Percentiles rank a stretch among this genome's conserved stretches.
Conservation (phyloP, 805 yeast genomes). For the Barnettozyma sucrosica region DNA sequence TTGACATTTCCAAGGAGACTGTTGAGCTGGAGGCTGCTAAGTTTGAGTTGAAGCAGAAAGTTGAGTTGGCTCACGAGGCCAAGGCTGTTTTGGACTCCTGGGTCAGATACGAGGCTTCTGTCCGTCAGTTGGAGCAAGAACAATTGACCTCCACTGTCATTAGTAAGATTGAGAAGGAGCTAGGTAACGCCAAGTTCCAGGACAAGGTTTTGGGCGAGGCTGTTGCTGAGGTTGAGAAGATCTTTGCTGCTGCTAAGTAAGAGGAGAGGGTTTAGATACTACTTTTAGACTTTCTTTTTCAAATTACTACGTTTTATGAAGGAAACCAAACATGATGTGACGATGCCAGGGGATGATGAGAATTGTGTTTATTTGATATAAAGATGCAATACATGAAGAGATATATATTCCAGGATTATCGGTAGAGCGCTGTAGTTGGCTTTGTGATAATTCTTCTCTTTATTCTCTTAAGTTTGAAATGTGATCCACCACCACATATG, state of each 20-base stretch:
- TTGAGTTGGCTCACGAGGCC: conserved; percentile 84
- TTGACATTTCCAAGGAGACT: conserved; percentile 93
- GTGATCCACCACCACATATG: too few relatives aligned
- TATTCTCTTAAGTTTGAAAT: too few relatives aligned
- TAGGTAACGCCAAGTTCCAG: conserved; percentile 87
- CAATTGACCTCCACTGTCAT: conserved; percentile 84
- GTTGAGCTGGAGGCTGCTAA: conserved; percentile 92
- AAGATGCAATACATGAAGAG: not conserved
- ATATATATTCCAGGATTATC: not conserved
- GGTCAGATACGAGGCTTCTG: conserved; percentile 97
- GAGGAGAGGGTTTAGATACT: not conserved
- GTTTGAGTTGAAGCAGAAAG: conserved; percentile 88
- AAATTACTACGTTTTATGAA: not conserved
- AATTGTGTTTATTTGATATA: not conserved
- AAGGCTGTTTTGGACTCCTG: conserved; percentile 94
- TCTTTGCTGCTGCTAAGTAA: conserved; percentile 44
- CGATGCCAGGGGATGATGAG: not conserved
- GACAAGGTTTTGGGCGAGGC: conserved; percentile 87
- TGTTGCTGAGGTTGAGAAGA: conserved; percentile 84
- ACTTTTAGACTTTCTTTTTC: not conserved
- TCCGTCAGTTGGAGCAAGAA: conserved; percentile 92
- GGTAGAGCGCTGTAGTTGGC: not conserved
- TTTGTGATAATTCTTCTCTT: too few relatives aligned
- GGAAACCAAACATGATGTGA: not conserved
- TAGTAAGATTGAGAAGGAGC: conserved; percentile 80